A percentile compares a stretch with the other conserved stretches of the same genome.
Conservation (phyloP, 805 yeast genomes). For the Pichia sporocuriosa region DNA sequence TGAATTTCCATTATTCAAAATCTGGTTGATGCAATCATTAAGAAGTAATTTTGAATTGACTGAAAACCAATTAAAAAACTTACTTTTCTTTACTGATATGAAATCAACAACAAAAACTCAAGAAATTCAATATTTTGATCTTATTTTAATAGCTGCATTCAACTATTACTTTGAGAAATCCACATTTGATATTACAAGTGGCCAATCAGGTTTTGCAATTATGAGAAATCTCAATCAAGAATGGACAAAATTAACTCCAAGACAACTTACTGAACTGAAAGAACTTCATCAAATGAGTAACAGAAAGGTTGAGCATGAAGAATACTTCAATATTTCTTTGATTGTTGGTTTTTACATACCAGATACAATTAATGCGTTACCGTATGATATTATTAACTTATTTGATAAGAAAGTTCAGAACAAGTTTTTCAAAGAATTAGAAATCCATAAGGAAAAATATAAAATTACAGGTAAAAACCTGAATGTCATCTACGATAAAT, state of each 20-base stretch:
- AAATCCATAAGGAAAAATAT: neutral
- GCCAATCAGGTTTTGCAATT: neutral
- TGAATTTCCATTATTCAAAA: neutral
- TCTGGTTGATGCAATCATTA: neutral
- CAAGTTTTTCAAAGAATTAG: neutral
- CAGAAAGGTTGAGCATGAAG: neutral
- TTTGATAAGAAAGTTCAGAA: neutral
- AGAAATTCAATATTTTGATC: neutral
- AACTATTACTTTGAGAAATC: neutral
- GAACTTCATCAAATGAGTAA: neutral
- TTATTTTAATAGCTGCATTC: neutral
- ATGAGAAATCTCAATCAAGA: neutral
- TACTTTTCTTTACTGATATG: neutral
- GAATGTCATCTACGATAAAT: neutral
- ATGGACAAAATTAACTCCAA: neutral
- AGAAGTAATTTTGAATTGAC: neutral
- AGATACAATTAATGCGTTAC: neutral
- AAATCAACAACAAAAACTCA: neutral
- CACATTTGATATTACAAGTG: neutral
- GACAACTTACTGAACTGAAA: neutral
- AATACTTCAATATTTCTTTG: neutral
- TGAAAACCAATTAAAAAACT: neutral
- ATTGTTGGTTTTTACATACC: neutral
- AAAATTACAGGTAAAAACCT: neutral
- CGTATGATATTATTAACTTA: neutral